Evolutionary conservation across 2,329 filamentous ascomycete genomes (phyloP), one percentile per base, ranked within the genome.

Genomic region (Penicillium crustosum): DNA sequence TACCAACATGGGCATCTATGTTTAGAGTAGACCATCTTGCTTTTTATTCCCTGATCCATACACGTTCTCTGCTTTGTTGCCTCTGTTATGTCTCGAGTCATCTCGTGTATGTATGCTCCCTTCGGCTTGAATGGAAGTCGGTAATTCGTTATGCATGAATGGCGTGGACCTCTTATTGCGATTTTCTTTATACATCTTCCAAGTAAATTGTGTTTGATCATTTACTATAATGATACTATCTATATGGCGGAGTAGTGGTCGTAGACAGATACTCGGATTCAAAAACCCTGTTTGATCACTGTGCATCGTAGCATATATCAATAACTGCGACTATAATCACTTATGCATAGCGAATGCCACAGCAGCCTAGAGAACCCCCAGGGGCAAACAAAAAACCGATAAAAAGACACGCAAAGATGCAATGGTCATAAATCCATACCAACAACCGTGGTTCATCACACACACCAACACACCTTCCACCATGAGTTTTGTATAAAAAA

Each of bases 1-100:
- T 74, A 84, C 81, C 49, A 76, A 76, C 63, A 73, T 75, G 68
- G 75, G 75, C 53, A 78, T 78, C 60, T 78, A 78, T 63, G 76
- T 78, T 55, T 78, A 72, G 54, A 48, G n/a, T 49, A 60, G 52
- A 49, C 6, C 12, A 23, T 58, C 41, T 55, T 56, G 61, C 42
- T 58, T 50, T 38, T 51, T 56, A 57, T 47, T 56, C 52, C 33
- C 58, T 48, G 35, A 57, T 42, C 53, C 21, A 45, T 36, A 17
- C 49, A 41, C 41, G 15, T 17, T 31, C 7, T 10, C 33, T 53
- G 29, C 17, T 42, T 17, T 58, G 15, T 48, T 48, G 21, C 31
- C 45, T 48, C 5, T 31, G 19, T 33, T 19, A 29, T 53, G 39
- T 59, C 44, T 57, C 58, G 54, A 59, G 62, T 62, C 64, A 52